Percentiles rank a stretch among this genome's conserved stretches.
Evolutionary conservation across 768 basidiomycete genomes (phyloP).

Genomic region (Tulasnella sp.): DNA sequence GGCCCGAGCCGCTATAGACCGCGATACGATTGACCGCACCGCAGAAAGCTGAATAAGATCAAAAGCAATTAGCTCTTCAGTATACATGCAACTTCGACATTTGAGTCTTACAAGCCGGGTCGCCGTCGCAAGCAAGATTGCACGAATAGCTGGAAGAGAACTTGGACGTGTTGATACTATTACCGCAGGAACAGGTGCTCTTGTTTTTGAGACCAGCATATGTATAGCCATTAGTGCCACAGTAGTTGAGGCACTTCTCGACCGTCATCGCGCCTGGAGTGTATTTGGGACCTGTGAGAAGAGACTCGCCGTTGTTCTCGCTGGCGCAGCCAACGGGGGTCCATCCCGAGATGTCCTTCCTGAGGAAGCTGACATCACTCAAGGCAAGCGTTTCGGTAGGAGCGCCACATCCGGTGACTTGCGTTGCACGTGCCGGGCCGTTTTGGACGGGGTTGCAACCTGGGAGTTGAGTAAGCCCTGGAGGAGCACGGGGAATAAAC

Average conservation of each 20-base stretch:
- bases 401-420: conserved; percentile 30
- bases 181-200: conserved; percentile 35
- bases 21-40: conserved; percentile 36
- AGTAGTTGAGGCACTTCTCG: conserved; percentile 37
- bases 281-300: conserved; percentile 19
- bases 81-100: background rate
- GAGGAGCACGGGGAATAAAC: too few relatives aligned
- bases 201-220: conserved; percentile 36
- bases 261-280: conserved; percentile 32
- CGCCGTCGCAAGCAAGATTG: conserved; percentile 35
- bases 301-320: conserved; percentile 27
- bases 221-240: conserved; percentile 21
- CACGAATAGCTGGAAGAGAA: conserved; percentile 35
- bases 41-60: conserved; percentile 31
- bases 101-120: conserved; percentile 29
- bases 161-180: conserved; percentile 33
- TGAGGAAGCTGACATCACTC: conserved; percentile 28
- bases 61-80: background rate
- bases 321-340: conserved; percentile 32
- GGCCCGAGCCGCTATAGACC: conserved; percentile 32
- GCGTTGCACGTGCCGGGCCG: background rate
- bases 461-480: too few relatives aligned
- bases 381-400: conserved; percentile 4
- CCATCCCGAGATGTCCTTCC: conserved; percentile 34
- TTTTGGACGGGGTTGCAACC: too few relatives aligned